phyloP scores from a whole-genome alignment of 2,329 filamentous ascomycete species.

The Colletotrichum tabaci region DNA sequence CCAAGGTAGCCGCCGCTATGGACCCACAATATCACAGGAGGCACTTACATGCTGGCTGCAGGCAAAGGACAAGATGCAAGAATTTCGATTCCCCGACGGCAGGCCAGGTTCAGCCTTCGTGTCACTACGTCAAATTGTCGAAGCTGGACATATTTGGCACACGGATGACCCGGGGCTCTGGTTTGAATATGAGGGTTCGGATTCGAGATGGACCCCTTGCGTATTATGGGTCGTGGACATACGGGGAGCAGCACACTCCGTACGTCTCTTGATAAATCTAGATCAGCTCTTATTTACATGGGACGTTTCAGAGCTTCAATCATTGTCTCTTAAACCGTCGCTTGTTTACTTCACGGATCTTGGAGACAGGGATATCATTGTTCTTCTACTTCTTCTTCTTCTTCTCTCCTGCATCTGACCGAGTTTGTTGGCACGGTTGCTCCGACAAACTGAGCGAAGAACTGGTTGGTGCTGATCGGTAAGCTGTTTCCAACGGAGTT shows the following conservation, averaged over 20 bases:
- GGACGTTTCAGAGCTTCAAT: background rate
- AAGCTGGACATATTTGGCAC: conserved; percentile 9
- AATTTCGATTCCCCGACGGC: background rate
- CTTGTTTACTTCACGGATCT: background rate
- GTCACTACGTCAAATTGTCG: conserved; percentile 25
- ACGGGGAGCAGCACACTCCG: conserved; percentile 31
- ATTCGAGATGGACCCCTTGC: conserved; percentile 39
- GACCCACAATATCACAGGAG: conserved; percentile 25
- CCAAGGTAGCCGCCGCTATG: conserved; percentile 29
- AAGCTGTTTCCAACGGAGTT: background rate
- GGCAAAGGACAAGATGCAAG: conserved; percentile 15
- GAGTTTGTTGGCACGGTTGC: background rate
- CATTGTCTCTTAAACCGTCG: background rate
- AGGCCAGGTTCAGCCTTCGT: conserved; percentile 4
- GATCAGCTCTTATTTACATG: conserved; percentile 24
- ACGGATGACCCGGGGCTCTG: conserved; percentile 33
- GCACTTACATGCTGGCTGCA: conserved; percentile 29
- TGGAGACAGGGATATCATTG: background rate
- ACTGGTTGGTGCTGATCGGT: conserved; percentile 40
- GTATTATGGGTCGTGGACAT: conserved; percentile 21
- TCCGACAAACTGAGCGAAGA: conserved; percentile 12
- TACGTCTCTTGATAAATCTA: conserved; percentile 31
- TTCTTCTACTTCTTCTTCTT: background rate
- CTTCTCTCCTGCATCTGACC: background rate
- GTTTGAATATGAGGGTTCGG: conserved; percentile 28